Percentiles rank a stretch among this genome's conserved stretches.
Conservation (phyloP, 305 asterid genomes). For the Fraxinus ornus region DNA sequence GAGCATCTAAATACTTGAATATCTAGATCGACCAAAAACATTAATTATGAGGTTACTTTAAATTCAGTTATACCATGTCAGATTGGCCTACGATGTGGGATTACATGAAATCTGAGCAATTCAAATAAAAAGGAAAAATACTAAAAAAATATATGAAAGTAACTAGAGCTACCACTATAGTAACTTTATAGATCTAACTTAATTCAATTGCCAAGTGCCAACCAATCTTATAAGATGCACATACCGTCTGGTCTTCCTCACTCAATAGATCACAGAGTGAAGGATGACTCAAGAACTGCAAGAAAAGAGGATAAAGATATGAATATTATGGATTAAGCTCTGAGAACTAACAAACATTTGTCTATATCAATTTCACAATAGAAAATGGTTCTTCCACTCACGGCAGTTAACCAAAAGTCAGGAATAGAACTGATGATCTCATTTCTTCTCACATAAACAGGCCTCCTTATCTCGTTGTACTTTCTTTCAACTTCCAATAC, state of each 20-base stretch:
- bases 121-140: not conserved
- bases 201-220: constrained; percentile 9
- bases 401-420: constrained; percentile 62
- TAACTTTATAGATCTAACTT: constrained; percentile 1
- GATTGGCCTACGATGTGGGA: not conserved
- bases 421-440: constrained; percentile 50
- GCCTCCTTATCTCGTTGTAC: constrained; percentile 45
- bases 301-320: constrained; percentile 9
- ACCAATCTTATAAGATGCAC: not conserved
- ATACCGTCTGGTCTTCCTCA: constrained; percentile 54
- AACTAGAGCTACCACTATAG: not conserved
- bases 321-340: constrained; percentile 2
- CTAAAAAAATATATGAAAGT: not conserved
- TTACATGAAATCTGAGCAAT: not conserved
- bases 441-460: constrained; percentile 45
- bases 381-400: constrained; percentile 30
- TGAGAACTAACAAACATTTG: not conserved
- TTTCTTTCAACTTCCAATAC: constrained; percentile 48
- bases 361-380: constrained; percentile 19
- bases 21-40: constrained; percentile 35
- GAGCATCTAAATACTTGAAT: constrained; percentile 50
- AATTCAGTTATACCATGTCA: not conserved
- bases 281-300: constrained; percentile 64
- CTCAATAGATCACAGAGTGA: constrained; percentile 46
- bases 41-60: constrained; percentile 7